phyloP scores from a whole-genome alignment of 768 basidiomycete genomes.

The Thelephora aurantiotincta region DNA sequence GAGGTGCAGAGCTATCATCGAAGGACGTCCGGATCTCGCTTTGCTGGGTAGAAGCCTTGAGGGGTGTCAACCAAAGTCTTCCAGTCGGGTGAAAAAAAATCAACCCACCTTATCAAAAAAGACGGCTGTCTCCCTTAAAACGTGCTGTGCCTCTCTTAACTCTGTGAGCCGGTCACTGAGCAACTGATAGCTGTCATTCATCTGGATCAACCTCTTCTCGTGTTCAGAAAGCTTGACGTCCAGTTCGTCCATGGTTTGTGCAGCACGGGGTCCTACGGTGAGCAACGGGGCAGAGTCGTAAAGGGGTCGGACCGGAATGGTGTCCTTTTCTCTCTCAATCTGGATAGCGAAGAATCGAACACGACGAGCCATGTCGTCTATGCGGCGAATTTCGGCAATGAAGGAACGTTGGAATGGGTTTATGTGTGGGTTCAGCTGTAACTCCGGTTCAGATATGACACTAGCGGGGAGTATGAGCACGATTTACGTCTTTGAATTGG shows the following conservation, averaged over 20 bases:
- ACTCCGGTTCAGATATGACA: not conserved
- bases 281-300: conserved; percentile 78
- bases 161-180: conserved; percentile 78
- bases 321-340: conserved; percentile 76
- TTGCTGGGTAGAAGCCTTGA: conserved; percentile 65
- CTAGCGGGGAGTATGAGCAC: conserved; percentile 4
- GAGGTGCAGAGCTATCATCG: conserved; percentile 81
- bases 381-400: conserved; percentile 86
- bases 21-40: conserved; percentile 77
- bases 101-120: conserved; percentile 76
- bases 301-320: conserved; percentile 70
- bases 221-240: conserved; percentile 79
- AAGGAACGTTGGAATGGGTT: conserved; percentile 99
- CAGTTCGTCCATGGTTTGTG: conserved; percentile 88
- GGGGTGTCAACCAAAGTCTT: conserved; percentile 4
- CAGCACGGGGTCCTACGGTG: conserved; percentile 83
- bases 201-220: conserved; percentile 69
- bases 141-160: conserved; percentile 86
- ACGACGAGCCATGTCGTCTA: conserved; percentile 93
- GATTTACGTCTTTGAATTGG: conserved; percentile 89
- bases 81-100: not conserved
- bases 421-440: conserved; percentile 81
- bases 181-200: conserved; percentile 89
- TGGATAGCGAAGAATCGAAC: conserved; percentile 82
- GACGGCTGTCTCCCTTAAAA: conserved; percentile 86